These are phyloP conservation scores for Setomelanomma holmii DNA, from an alignment of 2,329 filamentous ascomycete genomes.

Conservation along the genomic window DNA sequence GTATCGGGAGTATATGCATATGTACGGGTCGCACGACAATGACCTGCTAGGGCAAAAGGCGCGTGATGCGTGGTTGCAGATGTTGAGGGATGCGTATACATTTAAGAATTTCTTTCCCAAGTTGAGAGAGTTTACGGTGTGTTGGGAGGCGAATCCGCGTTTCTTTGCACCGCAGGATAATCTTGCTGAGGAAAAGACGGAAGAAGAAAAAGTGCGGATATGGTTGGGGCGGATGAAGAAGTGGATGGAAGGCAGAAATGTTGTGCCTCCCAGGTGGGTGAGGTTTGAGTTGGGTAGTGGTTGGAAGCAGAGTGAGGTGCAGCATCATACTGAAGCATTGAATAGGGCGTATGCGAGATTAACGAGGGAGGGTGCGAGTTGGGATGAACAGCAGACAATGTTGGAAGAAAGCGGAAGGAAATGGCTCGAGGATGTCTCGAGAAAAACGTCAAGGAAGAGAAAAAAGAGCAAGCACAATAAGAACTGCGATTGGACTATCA, in stretches of 20 bases:
- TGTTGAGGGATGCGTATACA: slow-evolving; percentile 17
- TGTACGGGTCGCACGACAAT: slow-evolving; percentile 1
- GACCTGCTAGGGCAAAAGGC: not conserved
- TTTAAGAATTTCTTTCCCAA: slow-evolving; percentile 20
- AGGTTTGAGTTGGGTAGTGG: slow-evolving; percentile 2
- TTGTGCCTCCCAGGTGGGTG: slow-evolving; percentile 19
- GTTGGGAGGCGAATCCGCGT: slow-evolving; percentile 7
- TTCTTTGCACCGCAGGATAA: not conserved
- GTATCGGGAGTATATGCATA: not conserved
- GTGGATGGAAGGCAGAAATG: slow-evolving; percentile 4
- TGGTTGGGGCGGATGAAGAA: slow-evolving; percentile 17
- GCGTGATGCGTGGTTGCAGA: slow-evolving; percentile 4
- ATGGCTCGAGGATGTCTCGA: slow-evolving; percentile 13
- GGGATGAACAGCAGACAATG: slow-evolving; percentile 5
- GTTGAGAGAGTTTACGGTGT: slow-evolving; percentile 11
- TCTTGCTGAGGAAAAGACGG: not conserved
- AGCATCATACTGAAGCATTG: slow-evolving; percentile 5
- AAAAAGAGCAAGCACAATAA: not conserved
- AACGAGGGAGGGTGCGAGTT: slow-evolving; percentile 3
- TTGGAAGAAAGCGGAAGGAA: slow-evolving; percentile 21
- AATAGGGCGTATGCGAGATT: slow-evolving; percentile 11
- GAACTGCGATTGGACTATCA: no score
- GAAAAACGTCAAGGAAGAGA: slow-evolving; percentile 3
- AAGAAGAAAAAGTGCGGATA: slow-evolving; percentile 3
- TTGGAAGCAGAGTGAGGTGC: not conserved